Evolutionary conservation across 2,329 filamentous ascomycete genomes (phyloP).

Genomic region (Aspergillus transmontanensis): DNA sequence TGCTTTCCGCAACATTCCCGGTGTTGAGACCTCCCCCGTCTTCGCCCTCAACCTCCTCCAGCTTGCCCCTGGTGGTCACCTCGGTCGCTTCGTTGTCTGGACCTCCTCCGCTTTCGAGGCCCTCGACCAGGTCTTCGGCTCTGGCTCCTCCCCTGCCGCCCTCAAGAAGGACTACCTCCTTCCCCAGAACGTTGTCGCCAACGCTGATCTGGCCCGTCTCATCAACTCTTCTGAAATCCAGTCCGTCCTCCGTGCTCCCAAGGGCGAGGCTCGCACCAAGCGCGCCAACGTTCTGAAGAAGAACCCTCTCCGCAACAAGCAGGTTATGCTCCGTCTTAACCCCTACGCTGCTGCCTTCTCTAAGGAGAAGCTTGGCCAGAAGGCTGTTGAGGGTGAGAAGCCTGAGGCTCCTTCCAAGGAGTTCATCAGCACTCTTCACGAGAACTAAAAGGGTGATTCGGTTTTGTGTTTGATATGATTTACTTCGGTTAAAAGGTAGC

Average conservation of each 20-base stretch:
- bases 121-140: slow-evolving; percentile 95
- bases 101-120: slow-evolving; percentile 95
- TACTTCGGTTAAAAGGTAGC: slow-evolving; percentile 28
- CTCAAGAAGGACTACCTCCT: slow-evolving; percentile 99
- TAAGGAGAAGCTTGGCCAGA: slow-evolving; percentile 79
- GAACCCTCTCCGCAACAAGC: slow-evolving; percentile 99
- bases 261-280: slow-evolving; percentile 88
- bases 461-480: slow-evolving; percentile 25
- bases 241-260: slow-evolving; percentile 88
- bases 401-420: slow-evolving; percentile 55
- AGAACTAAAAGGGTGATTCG: slow-evolving; percentile 48
- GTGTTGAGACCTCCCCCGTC: slow-evolving; percentile 95
- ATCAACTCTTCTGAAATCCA: slow-evolving; percentile 99
- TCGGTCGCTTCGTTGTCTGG: slow-evolving; percentile 99
- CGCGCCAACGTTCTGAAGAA: slow-evolving; percentile 95
- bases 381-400: slow-evolving; percentile 66
- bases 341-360: slow-evolving; percentile 91
- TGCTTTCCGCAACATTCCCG: slow-evolving; percentile 98
- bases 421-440: slow-evolving; percentile 56
- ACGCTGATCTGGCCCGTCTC: slow-evolving; percentile 93
- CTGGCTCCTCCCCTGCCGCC: slow-evolving; percentile 82
- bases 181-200: slow-evolving; percentile 85
- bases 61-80: slow-evolving; percentile 97
- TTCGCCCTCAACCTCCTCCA: slow-evolving; percentile 97
- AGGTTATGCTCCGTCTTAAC: slow-evolving; percentile 97